Conservation (phyloP, 768 basidiomycete genomes). For the Rhodotorula graminis region DNA sequence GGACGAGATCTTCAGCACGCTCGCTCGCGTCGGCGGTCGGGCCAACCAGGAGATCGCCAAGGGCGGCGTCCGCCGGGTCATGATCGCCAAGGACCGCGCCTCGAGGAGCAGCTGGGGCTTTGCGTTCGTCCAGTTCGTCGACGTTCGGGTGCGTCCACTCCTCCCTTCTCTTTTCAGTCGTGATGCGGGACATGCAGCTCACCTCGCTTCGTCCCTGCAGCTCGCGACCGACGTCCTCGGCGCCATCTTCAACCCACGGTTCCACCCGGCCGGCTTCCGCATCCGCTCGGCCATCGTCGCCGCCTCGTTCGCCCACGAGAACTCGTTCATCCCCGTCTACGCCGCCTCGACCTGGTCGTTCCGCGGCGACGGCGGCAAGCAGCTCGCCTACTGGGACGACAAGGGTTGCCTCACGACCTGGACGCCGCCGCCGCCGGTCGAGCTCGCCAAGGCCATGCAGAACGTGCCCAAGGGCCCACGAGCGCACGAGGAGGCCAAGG, state of each 20-base stretch:
- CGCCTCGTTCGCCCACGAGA: slow-evolving; percentile 75
- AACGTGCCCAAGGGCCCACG: slow-evolving; percentile 24
- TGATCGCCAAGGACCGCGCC: slow-evolving; percentile 81
- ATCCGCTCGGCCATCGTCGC: slow-evolving; percentile 85
- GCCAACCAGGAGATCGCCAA: slow-evolving; percentile 30
- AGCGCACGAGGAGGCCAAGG: slow-evolving; percentile 13
- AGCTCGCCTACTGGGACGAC: slow-evolving; percentile 77
- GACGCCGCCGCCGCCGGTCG: slow-evolving; percentile 43
- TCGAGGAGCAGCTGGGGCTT: slow-evolving; percentile 88
- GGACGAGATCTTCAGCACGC: slow-evolving; percentile 76
- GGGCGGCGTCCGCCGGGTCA: slow-evolving; percentile 80
- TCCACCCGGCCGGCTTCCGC: slow-evolving; percentile 88
- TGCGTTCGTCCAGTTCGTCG: slow-evolving; percentile 86
- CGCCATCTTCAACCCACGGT: slow-evolving; percentile 75
- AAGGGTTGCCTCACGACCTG: slow-evolving; percentile 52
- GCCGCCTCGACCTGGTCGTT: slow-evolving; percentile 39
- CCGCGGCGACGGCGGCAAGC: slow-evolving; percentile 24
- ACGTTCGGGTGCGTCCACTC: slow-evolving; percentile 60
- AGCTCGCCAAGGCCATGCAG: slow-evolving; percentile 1
- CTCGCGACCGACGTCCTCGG: slow-evolving; percentile 76
- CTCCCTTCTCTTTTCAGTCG: too few species aligned
- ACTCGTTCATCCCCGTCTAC: slow-evolving; percentile 41
- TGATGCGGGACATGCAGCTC: too few species aligned
- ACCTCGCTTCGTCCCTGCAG: too few species aligned
- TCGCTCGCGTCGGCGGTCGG: slow-evolving; percentile 73